A percentile compares a stretch with the other conserved stretches of the same genome.
Conservation (phyloP, 805 yeast genomes). For the Myxozyma melibiosi region DNA sequence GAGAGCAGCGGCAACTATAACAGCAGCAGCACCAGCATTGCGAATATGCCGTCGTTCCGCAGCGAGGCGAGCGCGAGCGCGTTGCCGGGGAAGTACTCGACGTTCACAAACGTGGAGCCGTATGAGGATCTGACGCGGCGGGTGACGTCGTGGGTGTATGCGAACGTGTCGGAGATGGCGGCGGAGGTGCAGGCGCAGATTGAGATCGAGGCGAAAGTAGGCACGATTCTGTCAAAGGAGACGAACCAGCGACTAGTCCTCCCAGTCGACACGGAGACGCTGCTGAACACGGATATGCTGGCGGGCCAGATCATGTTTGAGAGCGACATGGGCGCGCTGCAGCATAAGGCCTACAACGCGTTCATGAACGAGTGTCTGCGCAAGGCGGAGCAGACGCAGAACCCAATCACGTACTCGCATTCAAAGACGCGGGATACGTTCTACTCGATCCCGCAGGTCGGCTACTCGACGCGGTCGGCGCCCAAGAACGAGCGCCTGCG, state of each 20-base stretch:
- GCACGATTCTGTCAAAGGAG: conserved; percentile 15
- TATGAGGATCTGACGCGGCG: conserved; percentile 74
- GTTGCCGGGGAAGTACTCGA: conserved; percentile 33
- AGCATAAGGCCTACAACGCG: conserved; percentile 19
- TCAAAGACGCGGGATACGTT: conserved; percentile 8
- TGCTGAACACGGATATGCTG: conserved; percentile 29
- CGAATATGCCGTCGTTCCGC: no score
- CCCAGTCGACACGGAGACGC: conserved; percentile 31
- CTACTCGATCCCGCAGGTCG: not conserved
- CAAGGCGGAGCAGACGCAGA: conserved; percentile 1
- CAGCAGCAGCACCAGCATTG: not conserved
- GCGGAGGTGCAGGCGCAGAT: conserved; percentile 21
- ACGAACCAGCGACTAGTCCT: conserved; percentile 25
- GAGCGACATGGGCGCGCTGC: conserved; percentile 26
- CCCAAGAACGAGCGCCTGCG: conserved; percentile 13
- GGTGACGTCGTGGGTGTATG: conserved; percentile 82
- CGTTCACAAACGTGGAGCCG: conserved; percentile 71
- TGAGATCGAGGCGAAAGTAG: conserved; percentile 41
- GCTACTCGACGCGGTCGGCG: not conserved
- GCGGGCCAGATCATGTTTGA: conserved; percentile 26
- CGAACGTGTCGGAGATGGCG: conserved; percentile 56
- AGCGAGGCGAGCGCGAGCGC: no score
- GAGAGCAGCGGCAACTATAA: not conserved
- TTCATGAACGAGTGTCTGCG: conserved; percentile 18
- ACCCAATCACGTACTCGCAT: conserved; percentile 12